These are phyloP conservation scores for Tephrocybe sp. DNA, from an alignment of 768 basidiomycete species.

Conservation along the genomic window DNA sequence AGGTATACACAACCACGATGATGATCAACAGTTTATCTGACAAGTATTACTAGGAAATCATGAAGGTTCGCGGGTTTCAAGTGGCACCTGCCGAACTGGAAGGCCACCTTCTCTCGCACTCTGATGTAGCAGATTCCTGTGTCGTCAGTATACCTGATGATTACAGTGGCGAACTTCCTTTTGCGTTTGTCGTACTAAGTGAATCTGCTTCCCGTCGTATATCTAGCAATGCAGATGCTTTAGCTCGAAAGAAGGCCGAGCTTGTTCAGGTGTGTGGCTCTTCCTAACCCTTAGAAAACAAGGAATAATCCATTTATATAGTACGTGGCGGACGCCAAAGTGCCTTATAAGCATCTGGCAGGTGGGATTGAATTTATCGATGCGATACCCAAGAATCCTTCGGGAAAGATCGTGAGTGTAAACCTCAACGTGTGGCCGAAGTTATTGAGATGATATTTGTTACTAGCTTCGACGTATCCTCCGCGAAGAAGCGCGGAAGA, in stretches of 20 bases:
- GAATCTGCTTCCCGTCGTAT: constrained; percentile 37
- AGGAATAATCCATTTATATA: constrained; percentile 20
- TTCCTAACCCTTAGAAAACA: not conserved
- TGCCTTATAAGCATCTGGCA: constrained; percentile 56
- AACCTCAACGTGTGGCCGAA: not conserved
- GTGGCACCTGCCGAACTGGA: constrained; percentile 69
- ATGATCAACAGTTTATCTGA: not conserved
- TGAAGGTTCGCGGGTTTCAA: constrained; percentile 62
- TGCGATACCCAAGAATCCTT: constrained; percentile 65
- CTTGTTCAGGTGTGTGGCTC: constrained; percentile 52
- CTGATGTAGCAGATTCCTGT: constrained; percentile 59
- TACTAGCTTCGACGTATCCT: constrained; percentile 47
- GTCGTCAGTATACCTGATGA: constrained; percentile 71
- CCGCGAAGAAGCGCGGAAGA: constrained; percentile 44
- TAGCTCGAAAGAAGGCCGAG: constrained; percentile 36
- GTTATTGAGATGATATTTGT: not conserved
- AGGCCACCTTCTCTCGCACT: constrained; percentile 59
- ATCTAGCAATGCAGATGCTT: constrained; percentile 29
- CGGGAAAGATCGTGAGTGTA: constrained; percentile 57
- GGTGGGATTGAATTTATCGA: constrained; percentile 66
- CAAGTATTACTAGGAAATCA: constrained; percentile 50
- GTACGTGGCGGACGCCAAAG: constrained; percentile 59
- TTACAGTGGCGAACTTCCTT: constrained; percentile 71
- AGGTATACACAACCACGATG: constrained; percentile 37
- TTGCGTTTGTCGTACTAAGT: constrained; percentile 64